Evolutionary conservation across 495 filamentous ascomycete species (phyloP).

Genomic region (Trichoderma orchidacearum): DNA sequence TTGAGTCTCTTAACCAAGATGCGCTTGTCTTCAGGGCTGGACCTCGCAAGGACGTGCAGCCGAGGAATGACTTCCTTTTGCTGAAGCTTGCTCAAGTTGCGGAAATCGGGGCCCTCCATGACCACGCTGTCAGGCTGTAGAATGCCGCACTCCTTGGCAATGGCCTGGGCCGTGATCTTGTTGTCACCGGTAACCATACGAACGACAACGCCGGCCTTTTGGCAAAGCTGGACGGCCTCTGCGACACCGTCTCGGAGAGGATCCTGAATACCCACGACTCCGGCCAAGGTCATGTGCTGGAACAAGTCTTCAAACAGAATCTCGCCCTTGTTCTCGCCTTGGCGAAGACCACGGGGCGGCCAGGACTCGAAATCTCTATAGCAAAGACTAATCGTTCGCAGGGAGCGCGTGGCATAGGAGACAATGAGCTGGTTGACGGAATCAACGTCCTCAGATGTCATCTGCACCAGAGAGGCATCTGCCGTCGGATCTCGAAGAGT

Average conservation of each 20-base stretch:
- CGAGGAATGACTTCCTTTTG: conserved; percentile 61
- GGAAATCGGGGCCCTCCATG: conserved; percentile 77
- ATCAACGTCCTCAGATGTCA: conserved; percentile 45
- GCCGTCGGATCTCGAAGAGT: conserved; percentile 60
- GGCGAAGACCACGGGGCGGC: conserved; percentile 57
- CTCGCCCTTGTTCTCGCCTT: conserved; percentile 47
- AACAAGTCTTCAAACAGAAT: conserved; percentile 53
- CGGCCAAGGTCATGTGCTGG: conserved; percentile 62
- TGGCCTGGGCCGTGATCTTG: conserved; percentile 65
- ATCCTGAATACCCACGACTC: conserved; percentile 79
- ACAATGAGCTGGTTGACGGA: conserved; percentile 54
- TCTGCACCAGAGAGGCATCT: conserved; percentile 34
- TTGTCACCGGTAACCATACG: conserved; percentile 93
- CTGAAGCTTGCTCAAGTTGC: conserved; percentile 54
- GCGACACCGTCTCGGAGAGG: conserved; percentile 70
- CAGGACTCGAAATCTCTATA: conserved; percentile 84
- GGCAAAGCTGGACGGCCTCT: conserved; percentile 59
- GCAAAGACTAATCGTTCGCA: conserved; percentile 75
- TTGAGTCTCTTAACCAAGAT: conserved; percentile 65
- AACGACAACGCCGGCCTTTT: conserved; percentile 66
- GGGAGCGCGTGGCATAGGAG: conserved; percentile 64
- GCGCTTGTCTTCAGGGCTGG: conserved; percentile 78
- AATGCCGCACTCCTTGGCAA: conserved; percentile 75
- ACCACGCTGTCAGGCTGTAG: conserved; percentile 57
- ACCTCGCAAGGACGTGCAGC: conserved; percentile 74